Evolutionary conservation across 108 stramenopile species (phyloP), one percentile per base, ranked within the genome.

Genomic region (Cylindrotheca closterium): DNA sequence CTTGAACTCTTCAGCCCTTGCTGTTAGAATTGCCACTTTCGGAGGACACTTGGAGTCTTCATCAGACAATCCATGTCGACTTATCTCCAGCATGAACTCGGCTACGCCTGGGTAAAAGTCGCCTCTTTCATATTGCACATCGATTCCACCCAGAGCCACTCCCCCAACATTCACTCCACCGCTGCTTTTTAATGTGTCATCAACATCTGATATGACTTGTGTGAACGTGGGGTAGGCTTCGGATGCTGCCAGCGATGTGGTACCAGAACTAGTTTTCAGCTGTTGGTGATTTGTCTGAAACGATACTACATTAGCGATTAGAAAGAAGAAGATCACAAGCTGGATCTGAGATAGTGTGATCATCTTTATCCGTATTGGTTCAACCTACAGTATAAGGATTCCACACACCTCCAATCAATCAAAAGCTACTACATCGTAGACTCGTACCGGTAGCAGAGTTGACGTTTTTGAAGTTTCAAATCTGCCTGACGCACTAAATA

Each of bases 1-100:
- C 60, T 96, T 95, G 78, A 98, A 93, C 71, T 98, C 97, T 71
- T 94, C 87, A 26, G 97, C 97, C 17, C 96, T 67, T 26, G 96
- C 96, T 17, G 95, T 97, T 17, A 97, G 69, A 34, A 97, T 93
- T 5, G 96, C 94, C n/a, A 96, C 88, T 64, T 92, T 92, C 34
- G 91, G 82, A n/a, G 88, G 87, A 52, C 70, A 57, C 31, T 65
- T 7, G 2, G 30, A 52, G 47, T 60, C 54, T 65, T 56, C 67
- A 22, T 55, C 42, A 2, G 58, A 24, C 26, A 69, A 30, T 1
- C 67, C 60, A 26, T 51, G 28, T 18, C 51, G 48, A 55, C 91
- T 84, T n/a, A 98, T 32, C 68, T 96, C 94, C 55, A 91, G 75
- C 80, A 92, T 92, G 66, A 98, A 96, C 59, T 96, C 86, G 51